Percentiles rank a stretch among this genome's conserved stretches.
Conservation (phyloP, 2,329 filamentous ascomycete genomes). For the Alternaria alternata region DNA sequence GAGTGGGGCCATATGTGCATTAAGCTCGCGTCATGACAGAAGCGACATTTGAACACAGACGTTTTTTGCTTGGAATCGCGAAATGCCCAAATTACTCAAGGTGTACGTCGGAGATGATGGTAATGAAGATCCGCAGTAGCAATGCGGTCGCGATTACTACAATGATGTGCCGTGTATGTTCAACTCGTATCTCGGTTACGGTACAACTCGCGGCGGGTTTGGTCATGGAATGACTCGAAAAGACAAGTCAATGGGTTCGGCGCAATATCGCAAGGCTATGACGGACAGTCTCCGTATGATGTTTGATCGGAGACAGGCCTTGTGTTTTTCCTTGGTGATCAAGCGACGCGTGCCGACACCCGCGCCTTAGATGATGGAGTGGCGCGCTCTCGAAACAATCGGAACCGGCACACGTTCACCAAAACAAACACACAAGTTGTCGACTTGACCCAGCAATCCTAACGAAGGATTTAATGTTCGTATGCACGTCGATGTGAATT, state of each 20-base stretch:
- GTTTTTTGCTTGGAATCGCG: background rate
- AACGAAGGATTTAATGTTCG: slow-evolving; percentile 2
- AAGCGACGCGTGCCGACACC: slow-evolving; percentile 18
- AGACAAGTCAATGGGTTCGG: slow-evolving; percentile 3
- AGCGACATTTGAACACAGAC: background rate
- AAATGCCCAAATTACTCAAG: background rate
- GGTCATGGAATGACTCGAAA: background rate
- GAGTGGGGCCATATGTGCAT: background rate
- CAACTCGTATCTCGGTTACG: background rate
- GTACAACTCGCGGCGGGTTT: background rate
- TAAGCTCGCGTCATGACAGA: background rate
- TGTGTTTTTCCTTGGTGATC: slow-evolving; percentile 31
- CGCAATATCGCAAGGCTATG: slow-evolving; percentile 1
- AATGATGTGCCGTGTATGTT: background rate
- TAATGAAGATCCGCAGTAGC: background rate
- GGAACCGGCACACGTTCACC: background rate
- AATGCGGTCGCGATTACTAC: background rate
- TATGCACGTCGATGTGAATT: background rate
- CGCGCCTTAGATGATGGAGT: slow-evolving; percentile 9
- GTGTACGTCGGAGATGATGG: background rate
- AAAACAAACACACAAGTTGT: background rate
- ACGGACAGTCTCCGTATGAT: slow-evolving; percentile 15
- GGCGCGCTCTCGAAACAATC: slow-evolving; percentile 11
- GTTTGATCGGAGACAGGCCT: slow-evolving; percentile 8
- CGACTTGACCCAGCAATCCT: background rate